phyloP scores from a whole-genome alignment of 2,329 filamentous ascomycete species.

The Colletotrichum camelliae region DNA sequence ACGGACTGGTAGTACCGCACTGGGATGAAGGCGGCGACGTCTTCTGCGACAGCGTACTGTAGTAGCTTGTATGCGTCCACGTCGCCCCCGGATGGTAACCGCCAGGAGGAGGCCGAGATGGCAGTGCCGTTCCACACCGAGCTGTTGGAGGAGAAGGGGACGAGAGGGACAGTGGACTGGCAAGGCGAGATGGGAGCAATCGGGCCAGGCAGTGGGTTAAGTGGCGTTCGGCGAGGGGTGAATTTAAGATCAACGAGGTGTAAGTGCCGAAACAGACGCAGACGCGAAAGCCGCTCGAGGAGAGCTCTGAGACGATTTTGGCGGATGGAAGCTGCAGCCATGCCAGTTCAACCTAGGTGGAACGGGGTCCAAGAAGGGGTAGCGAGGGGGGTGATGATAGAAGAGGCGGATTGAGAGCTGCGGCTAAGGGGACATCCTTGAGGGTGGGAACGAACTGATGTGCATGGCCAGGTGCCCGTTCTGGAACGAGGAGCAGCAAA shows the following conservation, averaged over 20 bases:
- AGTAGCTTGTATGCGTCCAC: not conserved
- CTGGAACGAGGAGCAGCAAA: slow-evolving; percentile 18
- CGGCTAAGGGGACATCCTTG: slow-evolving; percentile 16
- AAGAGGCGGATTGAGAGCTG: slow-evolving; percentile 9
- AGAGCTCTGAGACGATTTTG: not conserved
- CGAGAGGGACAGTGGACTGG: not conserved
- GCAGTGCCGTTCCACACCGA: not conserved
- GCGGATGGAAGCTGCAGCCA: not conserved
- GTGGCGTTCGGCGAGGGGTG: slow-evolving; percentile 15
- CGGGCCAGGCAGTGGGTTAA: slow-evolving; percentile 9
- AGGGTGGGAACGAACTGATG: slow-evolving; percentile 16
- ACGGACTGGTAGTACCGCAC: not conserved
- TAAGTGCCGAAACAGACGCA: not conserved
- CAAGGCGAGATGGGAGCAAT: slow-evolving; percentile 1
- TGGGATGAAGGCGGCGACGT: not conserved
- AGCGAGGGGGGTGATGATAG: slow-evolving; percentile 5
- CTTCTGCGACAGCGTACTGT: not conserved
- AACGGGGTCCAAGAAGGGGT: not conserved
- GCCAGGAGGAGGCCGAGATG: not conserved
- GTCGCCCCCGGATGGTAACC: not conserved
- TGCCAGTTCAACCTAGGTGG: not conserved
- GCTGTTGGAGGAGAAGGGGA: slow-evolving; percentile 1
- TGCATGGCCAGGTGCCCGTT: slow-evolving; percentile 17
- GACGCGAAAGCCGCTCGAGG: no score
- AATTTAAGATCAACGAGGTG: not conserved